Evolutionary conservation across 2,329 filamentous ascomycete genomes (phyloP).

Genomic region (Penicillium fuscoglaucum): DNA sequence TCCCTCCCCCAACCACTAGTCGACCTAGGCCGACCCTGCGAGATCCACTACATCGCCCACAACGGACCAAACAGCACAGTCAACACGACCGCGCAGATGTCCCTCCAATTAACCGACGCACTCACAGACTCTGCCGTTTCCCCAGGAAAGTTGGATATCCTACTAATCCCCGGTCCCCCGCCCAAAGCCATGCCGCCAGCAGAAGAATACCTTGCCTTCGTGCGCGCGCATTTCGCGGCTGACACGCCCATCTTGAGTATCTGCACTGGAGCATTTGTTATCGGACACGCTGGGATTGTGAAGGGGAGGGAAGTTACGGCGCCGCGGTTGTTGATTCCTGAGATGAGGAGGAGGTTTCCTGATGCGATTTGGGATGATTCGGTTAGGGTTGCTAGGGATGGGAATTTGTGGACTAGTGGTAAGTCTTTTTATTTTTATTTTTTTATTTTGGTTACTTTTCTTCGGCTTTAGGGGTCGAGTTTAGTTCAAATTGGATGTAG

Average conservation of each 20-base stretch:
- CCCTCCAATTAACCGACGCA: constrained; percentile 31
- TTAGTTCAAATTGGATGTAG: neutral
- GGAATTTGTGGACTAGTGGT: constrained; percentile 31
- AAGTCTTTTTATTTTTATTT: neutral
- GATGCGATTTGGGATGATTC: constrained; percentile 26
- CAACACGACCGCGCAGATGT: constrained; percentile 30
- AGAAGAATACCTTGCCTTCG: constrained; percentile 32
- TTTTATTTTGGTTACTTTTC: neutral
- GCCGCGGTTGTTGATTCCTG: constrained; percentile 25
- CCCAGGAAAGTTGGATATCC: constrained; percentile 39
- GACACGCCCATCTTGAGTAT: constrained; percentile 29
- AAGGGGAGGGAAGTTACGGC: constrained; percentile 23
- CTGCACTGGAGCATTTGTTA: constrained; percentile 28
- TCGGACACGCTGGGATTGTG: constrained; percentile 28
- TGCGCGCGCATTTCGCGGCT: constrained; percentile 34
- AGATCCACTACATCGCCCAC: constrained; percentile 35
- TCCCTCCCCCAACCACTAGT: constrained; percentile 34
- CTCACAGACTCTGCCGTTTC: constrained; percentile 31
- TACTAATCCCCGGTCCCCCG: constrained; percentile 42
- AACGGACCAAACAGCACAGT: constrained; percentile 16
- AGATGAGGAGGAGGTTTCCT: constrained; percentile 26
- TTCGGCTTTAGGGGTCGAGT: rapidly evolving
- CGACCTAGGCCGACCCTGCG: constrained; percentile 26
- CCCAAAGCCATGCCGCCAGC: constrained; percentile 30
- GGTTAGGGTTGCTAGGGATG: constrained; percentile 22